Evolutionary conservation across 2,329 filamentous ascomycete genomes (phyloP).

Genomic region (Trichoderma breve): DNA sequence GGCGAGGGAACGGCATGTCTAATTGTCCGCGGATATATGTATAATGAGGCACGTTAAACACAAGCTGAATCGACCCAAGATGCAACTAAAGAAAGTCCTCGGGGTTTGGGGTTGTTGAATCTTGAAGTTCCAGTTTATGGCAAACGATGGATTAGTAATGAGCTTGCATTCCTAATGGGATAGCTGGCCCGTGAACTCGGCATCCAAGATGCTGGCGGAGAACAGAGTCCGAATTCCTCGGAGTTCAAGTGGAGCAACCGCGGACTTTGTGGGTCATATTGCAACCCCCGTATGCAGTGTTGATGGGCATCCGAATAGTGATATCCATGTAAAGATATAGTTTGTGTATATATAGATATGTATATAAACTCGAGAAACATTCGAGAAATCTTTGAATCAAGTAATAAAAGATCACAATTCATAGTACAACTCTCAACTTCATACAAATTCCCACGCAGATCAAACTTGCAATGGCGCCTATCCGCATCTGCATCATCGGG

Average conservation of each 20-base stretch:
- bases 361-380: background rate
- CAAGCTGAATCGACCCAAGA: background rate
- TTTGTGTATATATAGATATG: background rate
- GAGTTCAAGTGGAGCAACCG: constrained; percentile 8
- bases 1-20: background rate
- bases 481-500: constrained; percentile 10
- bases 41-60: background rate
- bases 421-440: background rate
- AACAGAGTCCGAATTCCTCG: background rate
- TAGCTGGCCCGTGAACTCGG: background rate
- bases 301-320: background rate
- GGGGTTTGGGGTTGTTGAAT: background rate
- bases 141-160: background rate
- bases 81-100: background rate
- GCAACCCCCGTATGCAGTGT: background rate
- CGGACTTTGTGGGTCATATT: constrained; percentile 1
- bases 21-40: background rate
- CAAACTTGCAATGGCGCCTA: background rate
- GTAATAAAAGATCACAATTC: background rate
- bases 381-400: background rate
- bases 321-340: background rate
- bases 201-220: background rate
- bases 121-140: background rate
- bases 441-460: background rate
- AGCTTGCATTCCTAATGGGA: background rate